Conservation (phyloP, 345 rosid genomes). For the Citrus maxima region DNA sequence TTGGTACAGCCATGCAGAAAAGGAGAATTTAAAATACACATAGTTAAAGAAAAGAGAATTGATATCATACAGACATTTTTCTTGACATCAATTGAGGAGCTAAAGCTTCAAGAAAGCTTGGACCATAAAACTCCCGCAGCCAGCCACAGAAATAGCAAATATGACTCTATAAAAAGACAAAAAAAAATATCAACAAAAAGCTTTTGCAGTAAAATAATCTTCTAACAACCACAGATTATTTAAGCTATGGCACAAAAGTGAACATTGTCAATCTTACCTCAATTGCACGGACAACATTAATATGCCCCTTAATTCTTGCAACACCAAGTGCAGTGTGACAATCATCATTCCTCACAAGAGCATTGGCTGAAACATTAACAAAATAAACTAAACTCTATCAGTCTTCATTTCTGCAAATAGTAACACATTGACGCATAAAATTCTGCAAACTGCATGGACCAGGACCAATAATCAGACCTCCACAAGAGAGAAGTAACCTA, state of each 20-base stretch:
- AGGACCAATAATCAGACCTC: constrained; percentile 28
- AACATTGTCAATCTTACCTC: constrained; percentile 36
- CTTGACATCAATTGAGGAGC: constrained; percentile 41
- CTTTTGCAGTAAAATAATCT: background rate
- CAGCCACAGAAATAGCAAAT: constrained; percentile 49
- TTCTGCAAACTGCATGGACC: background rate
- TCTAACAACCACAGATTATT: background rate
- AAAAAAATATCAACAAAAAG: background rate
- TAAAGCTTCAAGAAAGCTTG: constrained; percentile 47
- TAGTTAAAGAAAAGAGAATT: background rate
- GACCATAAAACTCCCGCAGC: constrained; percentile 51
- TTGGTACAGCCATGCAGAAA: background rate
- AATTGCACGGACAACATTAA: constrained; percentile 37
- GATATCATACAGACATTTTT: constrained; percentile 34
- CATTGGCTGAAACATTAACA: constrained; percentile 40
- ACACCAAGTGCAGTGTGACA: constrained; percentile 49
- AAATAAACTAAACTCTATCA: constrained; percentile 11
- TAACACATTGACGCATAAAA: background rate
- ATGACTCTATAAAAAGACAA: constrained; percentile 31
- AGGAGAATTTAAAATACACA: background rate
- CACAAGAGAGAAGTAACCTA: constrained; percentile 40
- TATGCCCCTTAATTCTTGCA: constrained; percentile 44
- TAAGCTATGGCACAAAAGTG: background rate
- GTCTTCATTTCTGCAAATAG: background rate
- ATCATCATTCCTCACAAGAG: constrained; percentile 50